phyloP scores from a whole-genome alignment of 768 basidiomycete genomes.

The Hydnum rufescens region DNA sequence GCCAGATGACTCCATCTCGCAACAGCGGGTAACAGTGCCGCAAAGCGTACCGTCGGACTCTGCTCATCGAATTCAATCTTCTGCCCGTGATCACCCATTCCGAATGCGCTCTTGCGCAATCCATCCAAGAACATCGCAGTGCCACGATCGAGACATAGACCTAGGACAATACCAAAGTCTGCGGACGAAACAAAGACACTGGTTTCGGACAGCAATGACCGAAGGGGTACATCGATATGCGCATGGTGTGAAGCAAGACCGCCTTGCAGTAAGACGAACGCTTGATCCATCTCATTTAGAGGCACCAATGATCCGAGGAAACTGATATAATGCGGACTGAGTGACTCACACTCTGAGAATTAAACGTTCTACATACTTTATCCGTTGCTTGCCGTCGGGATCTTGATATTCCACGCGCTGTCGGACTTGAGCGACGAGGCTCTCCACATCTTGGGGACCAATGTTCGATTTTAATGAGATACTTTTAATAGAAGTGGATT shows the following conservation, averaged over 20 bases:
- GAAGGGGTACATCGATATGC: slow-evolving; percentile 23
- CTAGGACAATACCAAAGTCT: slow-evolving; percentile 52
- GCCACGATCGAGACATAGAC: slow-evolving; percentile 51
- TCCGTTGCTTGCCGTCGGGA: neutral
- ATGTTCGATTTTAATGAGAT: slow-evolving; percentile 70
- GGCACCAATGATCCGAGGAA: slow-evolving; percentile 61
- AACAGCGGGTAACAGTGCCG: slow-evolving; percentile 60
- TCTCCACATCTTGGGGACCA: slow-evolving; percentile 44
- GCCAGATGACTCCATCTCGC: slow-evolving; percentile 58
- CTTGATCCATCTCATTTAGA: slow-evolving; percentile 46
- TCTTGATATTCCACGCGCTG: slow-evolving; percentile 50
- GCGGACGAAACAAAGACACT: slow-evolving; percentile 37
- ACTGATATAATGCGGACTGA: slow-evolving; percentile 18
- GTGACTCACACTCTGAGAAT: neutral
- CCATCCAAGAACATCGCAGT: slow-evolving; percentile 41
- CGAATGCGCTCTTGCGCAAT: slow-evolving; percentile 46
- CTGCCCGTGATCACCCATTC: slow-evolving; percentile 14
- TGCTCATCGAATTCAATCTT: slow-evolving; percentile 19
- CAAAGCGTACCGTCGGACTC: slow-evolving; percentile 39
- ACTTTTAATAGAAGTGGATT: slow-evolving; percentile 22
- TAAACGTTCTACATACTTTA: neutral
- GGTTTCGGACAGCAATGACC: slow-evolving; percentile 48
- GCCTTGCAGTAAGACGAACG: slow-evolving; percentile 48
- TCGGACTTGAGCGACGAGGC: slow-evolving; percentile 52
- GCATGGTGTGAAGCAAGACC: slow-evolving; percentile 22